Evolutionary conservation across 2,329 filamentous ascomycete species (phyloP).

Genomic region (Graphilbum ipis-grandicollis): DNA sequence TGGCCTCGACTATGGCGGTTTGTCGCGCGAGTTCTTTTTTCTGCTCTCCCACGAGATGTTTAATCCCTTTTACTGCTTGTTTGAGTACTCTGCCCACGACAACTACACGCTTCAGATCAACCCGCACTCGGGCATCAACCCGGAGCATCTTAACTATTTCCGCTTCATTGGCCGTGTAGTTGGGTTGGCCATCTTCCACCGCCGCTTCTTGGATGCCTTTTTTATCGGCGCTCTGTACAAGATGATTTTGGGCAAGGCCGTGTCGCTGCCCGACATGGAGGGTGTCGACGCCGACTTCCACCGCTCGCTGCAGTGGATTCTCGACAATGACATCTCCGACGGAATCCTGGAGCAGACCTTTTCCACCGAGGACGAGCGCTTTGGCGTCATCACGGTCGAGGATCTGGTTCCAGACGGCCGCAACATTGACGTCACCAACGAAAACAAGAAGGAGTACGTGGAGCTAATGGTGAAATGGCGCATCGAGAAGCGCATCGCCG

Average conservation of each 20-base stretch:
- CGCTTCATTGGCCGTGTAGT: slow-evolving; percentile 98
- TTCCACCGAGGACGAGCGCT: slow-evolving; percentile 91
- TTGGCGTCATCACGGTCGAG: slow-evolving; percentile 85
- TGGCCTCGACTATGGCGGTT: slow-evolving; percentile 90
- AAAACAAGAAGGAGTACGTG: slow-evolving; percentile 98
- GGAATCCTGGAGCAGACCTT: slow-evolving; percentile 92
- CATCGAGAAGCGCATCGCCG: slow-evolving; percentile 93
- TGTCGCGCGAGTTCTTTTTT: slow-evolving; percentile 99
- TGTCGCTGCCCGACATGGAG: slow-evolving; percentile 89
- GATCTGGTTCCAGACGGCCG: slow-evolving; percentile 82
- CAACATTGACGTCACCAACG: slow-evolving; percentile 91
- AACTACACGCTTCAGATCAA: slow-evolving; percentile 99
- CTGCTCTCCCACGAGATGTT: slow-evolving; percentile 99
- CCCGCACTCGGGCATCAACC: slow-evolving; percentile 96
- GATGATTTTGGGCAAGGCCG: slow-evolving; percentile 93
- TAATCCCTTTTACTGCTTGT: slow-evolving; percentile 98
- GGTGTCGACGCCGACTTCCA: slow-evolving; percentile 97
- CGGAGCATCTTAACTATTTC: slow-evolving; percentile 98
- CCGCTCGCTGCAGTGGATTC: slow-evolving; percentile 87
- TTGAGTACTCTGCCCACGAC: slow-evolving; percentile 98
- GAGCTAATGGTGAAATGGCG: slow-evolving; percentile 98
- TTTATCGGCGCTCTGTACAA: slow-evolving; percentile 99
- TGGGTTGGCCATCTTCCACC: slow-evolving; percentile 92
- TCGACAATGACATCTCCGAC: slow-evolving; percentile 90
- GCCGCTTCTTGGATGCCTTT: slow-evolving; percentile 93